Percentiles rank a stretch among this genome's conserved stretches.
These are phyloP conservation scores for Aegilops tauschii DNA, from an alignment of 176 grass and related monocot species.

Conservation along the genomic window DNA sequence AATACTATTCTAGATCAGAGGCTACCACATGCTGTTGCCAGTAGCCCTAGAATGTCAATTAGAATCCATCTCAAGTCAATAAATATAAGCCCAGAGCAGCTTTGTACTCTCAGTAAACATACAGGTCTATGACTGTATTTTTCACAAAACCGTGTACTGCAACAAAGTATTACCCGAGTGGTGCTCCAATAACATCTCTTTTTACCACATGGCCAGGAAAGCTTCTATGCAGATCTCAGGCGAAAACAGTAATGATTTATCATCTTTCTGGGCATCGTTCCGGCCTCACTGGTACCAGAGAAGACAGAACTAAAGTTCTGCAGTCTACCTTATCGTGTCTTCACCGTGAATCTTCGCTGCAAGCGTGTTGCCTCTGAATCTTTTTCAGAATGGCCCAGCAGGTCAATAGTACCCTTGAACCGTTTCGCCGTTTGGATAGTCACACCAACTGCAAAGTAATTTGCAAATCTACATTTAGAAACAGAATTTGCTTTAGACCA, in stretches of 20 bases:
- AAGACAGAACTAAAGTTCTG: constrained; percentile 28
- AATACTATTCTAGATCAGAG: constrained; percentile 19
- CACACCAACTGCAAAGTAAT: constrained; percentile 40
- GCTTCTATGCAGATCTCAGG: constrained; percentile 9
- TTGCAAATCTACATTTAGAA: constrained; percentile 42
- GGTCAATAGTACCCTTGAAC: constrained; percentile 31
- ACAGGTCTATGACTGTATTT: constrained; percentile 12
- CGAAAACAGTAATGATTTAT: not conserved
- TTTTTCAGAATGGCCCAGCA: constrained; percentile 19
- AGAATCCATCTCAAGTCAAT: constrained; percentile 41
- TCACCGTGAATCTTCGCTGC: constrained; percentile 22
- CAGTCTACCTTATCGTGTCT: constrained; percentile 2
- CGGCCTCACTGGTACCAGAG: constrained; percentile 3
- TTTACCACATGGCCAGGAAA: constrained; percentile 23
- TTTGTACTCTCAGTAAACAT: constrained; percentile 16
- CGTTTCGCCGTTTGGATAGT: constrained; percentile 27
- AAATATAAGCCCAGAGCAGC: constrained; percentile 7
- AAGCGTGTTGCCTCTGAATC: constrained; percentile 30
- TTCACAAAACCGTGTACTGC: constrained; percentile 7
- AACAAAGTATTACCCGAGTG: constrained; percentile 13
- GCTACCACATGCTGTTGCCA: constrained; percentile 9
- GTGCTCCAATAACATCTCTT: constrained; percentile 16
- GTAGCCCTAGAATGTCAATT: constrained; percentile 45
- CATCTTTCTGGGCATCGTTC: constrained; percentile 18
- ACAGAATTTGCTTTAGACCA: constrained; percentile 46